Base-by-base conservation (phyloP, 345 rosid species). In the Acer yangbiense region DNA sequence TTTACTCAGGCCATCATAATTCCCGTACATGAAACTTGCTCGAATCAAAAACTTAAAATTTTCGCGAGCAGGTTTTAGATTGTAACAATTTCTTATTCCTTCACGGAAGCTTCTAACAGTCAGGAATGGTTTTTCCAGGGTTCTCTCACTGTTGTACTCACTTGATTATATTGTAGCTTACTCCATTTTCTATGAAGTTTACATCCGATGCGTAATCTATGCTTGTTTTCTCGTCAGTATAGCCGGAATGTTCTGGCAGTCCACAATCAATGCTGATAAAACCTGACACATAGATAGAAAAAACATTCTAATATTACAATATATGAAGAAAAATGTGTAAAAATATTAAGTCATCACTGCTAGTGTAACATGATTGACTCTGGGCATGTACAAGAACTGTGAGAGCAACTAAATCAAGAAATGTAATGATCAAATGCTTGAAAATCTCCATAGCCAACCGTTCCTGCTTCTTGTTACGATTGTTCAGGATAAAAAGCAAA, bases 1-100 rank as follows among this genome's bases (percentile, higher is more conserved):
- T 20, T 58, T 4, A 12, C 18, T n/a, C 0, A 3, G 25, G 2
- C 29, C 29, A 27, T 27, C 84, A 27, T 84, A 84, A 58, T 80
- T 80, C 2, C 83, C 86, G 32, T 83, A 77, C 71, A 66, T 9
- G 67, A 80, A 83, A 12, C 46, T 35, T 0, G 84, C 82, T 64
- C 84, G 44, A 29, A 83, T 71, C 18, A 83, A 14, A 65, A 48
- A 67, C n/a, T n/a, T n/a, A n/a, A n/a, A n/a, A n/a, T n/a, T n/a
- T n/a, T n/a, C n/a, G n/a, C n/a, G n/a, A n/a, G n/a, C n/a, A n/a
- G n/a, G n/a, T n/a, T n/a, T n/a, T n/a, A n/a, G n/a, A n/a, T n/a
- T n/a, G n/a, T 80, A 83, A 10, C 86, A 83, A 23, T 71, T 83
- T 69, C 46, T 77, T 0, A 1, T 14, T 41, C 68, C 76, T 21